Evolutionary conservation across 2,329 filamentous ascomycete species (phyloP), one percentile per base, ranked within the genome.

Genomic region (Elsinoe fawcettii): DNA sequence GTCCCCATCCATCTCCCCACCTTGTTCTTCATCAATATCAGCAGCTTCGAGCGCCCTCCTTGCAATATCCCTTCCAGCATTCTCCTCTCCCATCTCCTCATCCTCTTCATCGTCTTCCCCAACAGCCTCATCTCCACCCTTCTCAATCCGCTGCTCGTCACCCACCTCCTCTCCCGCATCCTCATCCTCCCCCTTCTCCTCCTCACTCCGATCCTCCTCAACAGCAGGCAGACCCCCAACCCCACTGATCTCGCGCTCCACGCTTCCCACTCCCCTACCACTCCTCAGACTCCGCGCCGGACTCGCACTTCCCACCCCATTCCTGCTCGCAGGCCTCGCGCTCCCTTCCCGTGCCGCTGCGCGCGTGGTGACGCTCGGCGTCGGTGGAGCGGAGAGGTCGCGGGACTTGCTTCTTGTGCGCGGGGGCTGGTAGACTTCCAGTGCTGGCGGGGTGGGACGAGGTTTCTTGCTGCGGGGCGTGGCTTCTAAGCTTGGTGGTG

Each of bases 201-300:
- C 32, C 32, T 39, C 51, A 14, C 51, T 54, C 54, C 18, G 36
- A 14, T 54, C 53, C 53, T 61, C 60, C 36, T 62, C 64, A n/a
- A 64, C 56, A 37, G 62, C 61, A n/a, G 49, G 39, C 46, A 59
- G 27, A 43, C 59, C 44, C 1, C n/a, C 57, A 7, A 56, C 36
- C 2, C 14, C 57, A 1, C 56, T 58, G 8, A 43, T 51, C 23
- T n/a, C 51, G 16, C 20, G 36, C 47, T 60, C 2, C 56, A 58
- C 14, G 39, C 56, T 23, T 11, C 41, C 25, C 23, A 41, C 43
- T 60, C 5, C 22, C 51, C 32, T n/a, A 9, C 27, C 9, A 30
- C 5, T 5, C 27, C 30, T 23, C 49, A 34, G 9, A 25, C 30
- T 53, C 49, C 49, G 32, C 46, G 49, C 49, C 30, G 49, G 49